These are phyloP conservation scores for Phialemoniopsis sp. DNA, from an alignment of 2,329 filamentous ascomycete genomes.

Conservation along the genomic window DNA sequence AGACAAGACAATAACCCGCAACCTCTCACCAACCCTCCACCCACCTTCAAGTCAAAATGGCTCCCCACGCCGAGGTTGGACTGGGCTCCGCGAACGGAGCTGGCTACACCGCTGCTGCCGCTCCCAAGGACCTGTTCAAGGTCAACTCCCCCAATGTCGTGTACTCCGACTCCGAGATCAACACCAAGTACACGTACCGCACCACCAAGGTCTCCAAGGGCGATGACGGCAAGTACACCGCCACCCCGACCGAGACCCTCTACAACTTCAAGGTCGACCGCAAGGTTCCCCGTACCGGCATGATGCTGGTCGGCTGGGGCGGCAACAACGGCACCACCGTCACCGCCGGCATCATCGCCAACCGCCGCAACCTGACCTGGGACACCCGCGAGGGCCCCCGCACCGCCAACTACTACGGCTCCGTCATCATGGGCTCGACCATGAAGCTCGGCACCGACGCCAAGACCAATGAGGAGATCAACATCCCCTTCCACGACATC, in stretches of 20 bases:
- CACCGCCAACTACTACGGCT: constrained; percentile 95
- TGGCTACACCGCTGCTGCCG: constrained; percentile 47
- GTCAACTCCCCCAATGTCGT: constrained; percentile 90
- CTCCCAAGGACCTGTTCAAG: constrained; percentile 64
- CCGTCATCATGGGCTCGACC: constrained; percentile 93
- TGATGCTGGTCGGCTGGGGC: constrained; percentile 97
- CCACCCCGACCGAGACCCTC: constrained; percentile 79
- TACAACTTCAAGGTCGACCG: constrained; percentile 99
- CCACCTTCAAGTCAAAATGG: constrained; percentile 59
- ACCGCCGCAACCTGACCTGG: constrained; percentile 80
- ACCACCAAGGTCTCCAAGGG: constrained; percentile 78
- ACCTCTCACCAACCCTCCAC: too few relatives aligned
- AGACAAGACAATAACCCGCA: constrained; percentile 7
- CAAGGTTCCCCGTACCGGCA: constrained; percentile 85
- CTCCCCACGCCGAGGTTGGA: constrained; percentile 76
- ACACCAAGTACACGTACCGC: constrained; percentile 92
- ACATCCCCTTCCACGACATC: constrained; percentile 91
- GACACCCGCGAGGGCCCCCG: constrained; percentile 87
- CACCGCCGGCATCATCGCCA: constrained; percentile 94
- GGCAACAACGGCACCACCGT: constrained; percentile 98
- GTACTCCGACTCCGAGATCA: constrained; percentile 86
- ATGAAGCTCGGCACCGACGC: constrained; percentile 91
- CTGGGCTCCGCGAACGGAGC: constrained; percentile 57
- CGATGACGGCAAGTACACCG: constrained; percentile 70
- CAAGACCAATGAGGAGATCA: constrained; percentile 82